Conservation (phyloP, 805 yeast genomes). For the Cyberlindnera amylophila region DNA sequence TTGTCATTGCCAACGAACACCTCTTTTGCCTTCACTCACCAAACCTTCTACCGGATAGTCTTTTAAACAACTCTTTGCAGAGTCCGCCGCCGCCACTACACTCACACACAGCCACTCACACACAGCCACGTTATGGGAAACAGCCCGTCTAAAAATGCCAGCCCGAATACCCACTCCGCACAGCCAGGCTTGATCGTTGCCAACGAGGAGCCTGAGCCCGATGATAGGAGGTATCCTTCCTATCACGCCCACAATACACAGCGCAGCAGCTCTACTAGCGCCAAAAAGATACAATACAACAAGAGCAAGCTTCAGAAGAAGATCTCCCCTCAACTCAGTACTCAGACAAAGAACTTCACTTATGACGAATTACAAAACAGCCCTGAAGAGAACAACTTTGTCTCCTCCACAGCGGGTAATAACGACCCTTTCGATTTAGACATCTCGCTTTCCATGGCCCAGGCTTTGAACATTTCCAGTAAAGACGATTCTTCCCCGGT, state of each 20-base stretch:
- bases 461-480: constrained; percentile 25
- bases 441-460: constrained; percentile 32
- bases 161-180: constrained; percentile 34
- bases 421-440: constrained; percentile 29
- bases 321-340: constrained; percentile 8
- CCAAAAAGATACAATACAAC: constrained; percentile 20
- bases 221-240: constrained; percentile 45
- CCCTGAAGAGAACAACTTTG: constrained; percentile 8
- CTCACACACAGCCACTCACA: background rate
- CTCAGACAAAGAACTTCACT: constrained; percentile 13
- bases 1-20: too few species aligned
- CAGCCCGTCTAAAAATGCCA: constrained; percentile 51
- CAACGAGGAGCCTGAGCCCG: constrained; percentile 41
- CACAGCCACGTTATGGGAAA: constrained; percentile 46
- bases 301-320: constrained; percentile 20
- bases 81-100: constrained; percentile 1
- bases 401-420: constrained; percentile 12
- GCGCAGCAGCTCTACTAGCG: constrained; percentile 17
- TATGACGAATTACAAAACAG: constrained; percentile 13
- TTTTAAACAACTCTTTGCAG: too few species aligned
- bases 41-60: too few species aligned
- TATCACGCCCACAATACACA: constrained; percentile 19
- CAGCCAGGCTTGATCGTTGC: constrained; percentile 31
- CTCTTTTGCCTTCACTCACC: too few species aligned
- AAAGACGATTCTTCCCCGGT: background rate